These are phyloP conservation scores for Colletotrichum gigasporum DNA, from an alignment of 2,329 filamentous ascomycete species.

Conservation along the genomic window DNA sequence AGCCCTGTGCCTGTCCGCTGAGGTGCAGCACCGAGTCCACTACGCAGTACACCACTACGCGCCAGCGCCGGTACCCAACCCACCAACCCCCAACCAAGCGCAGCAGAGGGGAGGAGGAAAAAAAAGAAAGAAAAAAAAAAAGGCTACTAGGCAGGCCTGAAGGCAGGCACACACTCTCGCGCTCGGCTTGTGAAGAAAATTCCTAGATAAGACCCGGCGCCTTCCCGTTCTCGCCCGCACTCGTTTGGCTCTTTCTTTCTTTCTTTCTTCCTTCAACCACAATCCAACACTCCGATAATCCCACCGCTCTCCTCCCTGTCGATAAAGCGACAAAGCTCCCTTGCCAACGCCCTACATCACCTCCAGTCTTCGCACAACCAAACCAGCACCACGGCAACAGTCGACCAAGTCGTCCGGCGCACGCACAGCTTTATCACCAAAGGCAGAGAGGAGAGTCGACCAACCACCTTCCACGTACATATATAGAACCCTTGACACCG, in stretches of 20 bases:
- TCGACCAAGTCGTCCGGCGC: slow-evolving; percentile 13
- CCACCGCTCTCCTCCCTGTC: slow-evolving; percentile 28
- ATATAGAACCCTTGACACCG: not conserved
- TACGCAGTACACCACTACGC: no score
- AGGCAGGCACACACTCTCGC: slow-evolving; percentile 4
- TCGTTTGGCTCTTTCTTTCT: not conserved
- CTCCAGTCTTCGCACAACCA: not conserved
- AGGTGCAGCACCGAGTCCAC: no score
- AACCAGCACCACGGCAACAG: not conserved
- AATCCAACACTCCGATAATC: not conserved
- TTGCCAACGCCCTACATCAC: not conserved
- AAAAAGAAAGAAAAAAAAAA: not conserved
- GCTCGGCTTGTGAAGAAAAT: slow-evolving; percentile 29
- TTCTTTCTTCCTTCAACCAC: slow-evolving; percentile 14
- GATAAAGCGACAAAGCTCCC: slow-evolving; percentile 21
- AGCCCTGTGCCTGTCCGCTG: no score
- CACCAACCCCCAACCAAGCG: slow-evolving; percentile 18
- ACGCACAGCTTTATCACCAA: slow-evolving; percentile 21
- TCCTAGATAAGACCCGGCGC: slow-evolving; percentile 21
- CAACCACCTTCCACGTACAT: not conserved
- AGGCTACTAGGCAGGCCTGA: not conserved
- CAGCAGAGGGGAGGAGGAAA: not conserved
- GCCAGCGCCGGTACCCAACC: slow-evolving; percentile 15
- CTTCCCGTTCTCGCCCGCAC: not conserved
- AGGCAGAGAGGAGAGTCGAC: slow-evolving; percentile 30